phyloP scores from a whole-genome alignment of 495 filamentous ascomycete genomes.

The Podospora bellae-mahoneyi region DNA sequence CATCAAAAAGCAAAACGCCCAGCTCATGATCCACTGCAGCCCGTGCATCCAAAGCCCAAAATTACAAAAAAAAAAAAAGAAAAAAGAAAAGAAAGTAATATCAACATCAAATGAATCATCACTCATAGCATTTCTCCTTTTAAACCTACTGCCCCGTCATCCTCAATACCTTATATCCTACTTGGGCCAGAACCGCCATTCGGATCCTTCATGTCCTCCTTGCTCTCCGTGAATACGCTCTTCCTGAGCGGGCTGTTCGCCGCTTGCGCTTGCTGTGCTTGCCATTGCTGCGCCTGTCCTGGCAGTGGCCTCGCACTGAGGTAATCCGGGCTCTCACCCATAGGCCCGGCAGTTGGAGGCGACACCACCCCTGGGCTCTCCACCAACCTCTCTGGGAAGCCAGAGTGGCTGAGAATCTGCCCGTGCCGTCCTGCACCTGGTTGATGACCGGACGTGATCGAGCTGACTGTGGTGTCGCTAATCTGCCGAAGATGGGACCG shows the following conservation, averaged over 20 bases:
- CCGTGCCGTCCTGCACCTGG: not conserved
- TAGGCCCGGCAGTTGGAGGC: conserved; percentile 9
- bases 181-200: not conserved
- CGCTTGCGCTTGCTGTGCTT: conserved; percentile 6
- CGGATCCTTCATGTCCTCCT: conserved; percentile 11
- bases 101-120: not conserved
- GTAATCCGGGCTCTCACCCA: conserved; percentile 14
- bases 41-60: not conserved
- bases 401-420: conserved; percentile 9
- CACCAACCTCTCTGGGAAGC: not conserved
- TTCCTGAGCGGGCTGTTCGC: conserved; percentile 16
- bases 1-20: not conserved
- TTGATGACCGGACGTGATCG: conserved; percentile 23
- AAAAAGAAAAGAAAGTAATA: not conserved
- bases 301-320: conserved; percentile 13
- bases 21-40: not conserved
- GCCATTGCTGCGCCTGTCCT: not conserved
- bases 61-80: not conserved
- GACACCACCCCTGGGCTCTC: conserved; percentile 16
- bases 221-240: conserved; percentile 24
- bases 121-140: not conserved
- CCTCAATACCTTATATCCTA: not conserved
- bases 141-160: not conserved
- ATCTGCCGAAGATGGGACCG: conserved; percentile 45
- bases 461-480: conserved; percentile 44